Conservation (phyloP, 2,329 filamentous ascomycete species). For the Sarocladium oryzae region DNA sequence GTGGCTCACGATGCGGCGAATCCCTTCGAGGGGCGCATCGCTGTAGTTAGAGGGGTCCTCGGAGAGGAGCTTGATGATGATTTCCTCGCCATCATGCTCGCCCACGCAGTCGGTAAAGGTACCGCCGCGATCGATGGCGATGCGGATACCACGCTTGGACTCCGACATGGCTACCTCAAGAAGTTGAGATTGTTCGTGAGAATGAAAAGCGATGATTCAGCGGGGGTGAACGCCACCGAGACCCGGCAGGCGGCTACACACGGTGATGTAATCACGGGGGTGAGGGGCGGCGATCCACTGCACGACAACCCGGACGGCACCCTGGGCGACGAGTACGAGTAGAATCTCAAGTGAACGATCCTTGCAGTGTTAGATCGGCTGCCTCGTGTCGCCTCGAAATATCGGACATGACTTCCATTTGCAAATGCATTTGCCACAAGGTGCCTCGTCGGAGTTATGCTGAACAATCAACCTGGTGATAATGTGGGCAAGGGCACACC, state of each 20-base stretch:
- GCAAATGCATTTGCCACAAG: no score
- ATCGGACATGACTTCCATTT: no score
- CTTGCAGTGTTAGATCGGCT: no score
- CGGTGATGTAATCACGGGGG: conserved; percentile 3
- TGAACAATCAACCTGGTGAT: no score
- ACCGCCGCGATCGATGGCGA: conserved; percentile 74
- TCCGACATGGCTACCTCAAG: conserved; percentile 10
- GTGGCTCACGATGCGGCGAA: conserved; percentile 74
- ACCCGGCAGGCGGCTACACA: not conserved
- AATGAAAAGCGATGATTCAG: conserved; percentile 1
- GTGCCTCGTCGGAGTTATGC: no score
- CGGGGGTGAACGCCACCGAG: not conserved
- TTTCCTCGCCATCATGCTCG: conserved; percentile 70
- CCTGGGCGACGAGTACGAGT: no score
- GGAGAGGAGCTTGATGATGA: conserved; percentile 82
- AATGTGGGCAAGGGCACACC: no score
- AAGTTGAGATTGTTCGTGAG: not conserved
- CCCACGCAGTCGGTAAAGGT: conserved; percentile 93
- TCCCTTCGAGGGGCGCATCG: conserved; percentile 87
- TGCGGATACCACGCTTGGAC: conserved; percentile 55
- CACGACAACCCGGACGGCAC: no score
- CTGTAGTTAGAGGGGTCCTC: conserved; percentile 87
- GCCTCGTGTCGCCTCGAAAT: no score
- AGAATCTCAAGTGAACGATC: no score
- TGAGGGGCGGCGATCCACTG: conserved; percentile 1